Percentiles rank a stretch among this genome's conserved stretches.
Conservation (phyloP, 257 asterid species). For the Fraxinus pennsylvanica region DNA sequence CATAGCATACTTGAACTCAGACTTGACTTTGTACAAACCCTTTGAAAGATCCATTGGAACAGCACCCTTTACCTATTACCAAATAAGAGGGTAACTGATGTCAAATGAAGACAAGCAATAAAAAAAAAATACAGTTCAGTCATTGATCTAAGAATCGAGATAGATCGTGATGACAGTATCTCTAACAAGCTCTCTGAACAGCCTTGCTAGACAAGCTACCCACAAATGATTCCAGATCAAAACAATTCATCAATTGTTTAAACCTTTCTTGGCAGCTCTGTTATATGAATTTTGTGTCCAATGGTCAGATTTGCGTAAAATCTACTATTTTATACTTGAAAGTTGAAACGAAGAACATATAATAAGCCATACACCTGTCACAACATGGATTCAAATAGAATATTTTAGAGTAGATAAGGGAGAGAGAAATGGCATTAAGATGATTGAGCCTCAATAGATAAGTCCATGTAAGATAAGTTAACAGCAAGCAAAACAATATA, state of each 20-base stretch:
- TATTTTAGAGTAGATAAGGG: not conserved
- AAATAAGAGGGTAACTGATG: constrained; percentile 21
- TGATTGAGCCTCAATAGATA: not conserved
- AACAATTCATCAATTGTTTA: not conserved
- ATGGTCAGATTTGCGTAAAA: not conserved
- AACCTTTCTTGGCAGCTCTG: not conserved
- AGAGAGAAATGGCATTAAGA: not conserved
- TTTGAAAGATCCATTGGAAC: constrained; percentile 47
- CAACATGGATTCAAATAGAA: not conserved
- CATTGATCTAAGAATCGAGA: not conserved
- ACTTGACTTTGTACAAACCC: constrained; percentile 69
- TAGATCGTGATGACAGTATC: not conserved
- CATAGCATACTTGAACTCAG: constrained; percentile 71
- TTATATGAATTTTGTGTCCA: not conserved
- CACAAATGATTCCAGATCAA: not conserved
- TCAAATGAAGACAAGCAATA: constrained; percentile 8
- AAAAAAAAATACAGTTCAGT: not conserved
- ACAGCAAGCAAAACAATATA: constrained; percentile 23
- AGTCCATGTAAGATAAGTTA: not conserved
- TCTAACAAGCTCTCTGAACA: not conserved
- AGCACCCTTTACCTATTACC: constrained; percentile 68
- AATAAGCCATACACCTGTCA: not conserved
- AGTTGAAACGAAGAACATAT: not conserved
- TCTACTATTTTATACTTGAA: constrained; percentile 7
- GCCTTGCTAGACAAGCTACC: not conserved